Conservation (phyloP, 2,329 filamentous ascomycete genomes). For the Phyllosticta capitalensis region DNA sequence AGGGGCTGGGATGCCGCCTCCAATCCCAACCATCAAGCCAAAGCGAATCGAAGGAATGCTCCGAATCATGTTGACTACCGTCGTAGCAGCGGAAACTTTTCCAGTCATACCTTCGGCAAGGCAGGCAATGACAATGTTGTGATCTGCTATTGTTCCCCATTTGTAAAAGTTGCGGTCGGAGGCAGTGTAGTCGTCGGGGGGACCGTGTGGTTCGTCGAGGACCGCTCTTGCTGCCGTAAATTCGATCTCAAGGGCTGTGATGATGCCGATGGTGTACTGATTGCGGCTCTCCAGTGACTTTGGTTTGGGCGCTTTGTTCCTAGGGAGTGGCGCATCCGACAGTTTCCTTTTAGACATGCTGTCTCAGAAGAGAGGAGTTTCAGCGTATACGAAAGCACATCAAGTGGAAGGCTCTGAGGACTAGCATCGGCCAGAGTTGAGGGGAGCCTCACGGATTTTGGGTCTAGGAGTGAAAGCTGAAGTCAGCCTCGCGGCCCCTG, state of each 20-base stretch:
- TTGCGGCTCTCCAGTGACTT: neutral
- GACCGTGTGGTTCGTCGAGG: neutral
- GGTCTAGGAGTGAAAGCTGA: no score
- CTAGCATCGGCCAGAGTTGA: no score
- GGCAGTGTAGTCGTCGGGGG: neutral
- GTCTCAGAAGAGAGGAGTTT: no score
- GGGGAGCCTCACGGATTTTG: no score
- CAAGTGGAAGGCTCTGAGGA: no score
- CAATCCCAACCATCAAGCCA: constrained; percentile 5
- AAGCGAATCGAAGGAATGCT: neutral
- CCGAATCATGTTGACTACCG: neutral
- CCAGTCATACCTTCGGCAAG: constrained; percentile 25
- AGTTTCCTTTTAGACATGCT: no score
- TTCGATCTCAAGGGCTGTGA: neutral
- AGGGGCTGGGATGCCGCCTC: constrained; percentile 16
- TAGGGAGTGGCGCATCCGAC: no score
- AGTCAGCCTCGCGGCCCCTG: no score
- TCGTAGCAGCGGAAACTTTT: constrained; percentile 12
- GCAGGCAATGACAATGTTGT: constrained; percentile 14
- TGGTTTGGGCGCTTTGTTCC: neutral
- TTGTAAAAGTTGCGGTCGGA: neutral
- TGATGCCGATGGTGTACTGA: neutral
- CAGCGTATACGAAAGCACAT: no score
- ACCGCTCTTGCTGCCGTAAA: neutral
- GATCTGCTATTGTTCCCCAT: neutral